Conservation (phyloP, 1,139 yeast species). For the Nakaseomyces sp. region DNA sequence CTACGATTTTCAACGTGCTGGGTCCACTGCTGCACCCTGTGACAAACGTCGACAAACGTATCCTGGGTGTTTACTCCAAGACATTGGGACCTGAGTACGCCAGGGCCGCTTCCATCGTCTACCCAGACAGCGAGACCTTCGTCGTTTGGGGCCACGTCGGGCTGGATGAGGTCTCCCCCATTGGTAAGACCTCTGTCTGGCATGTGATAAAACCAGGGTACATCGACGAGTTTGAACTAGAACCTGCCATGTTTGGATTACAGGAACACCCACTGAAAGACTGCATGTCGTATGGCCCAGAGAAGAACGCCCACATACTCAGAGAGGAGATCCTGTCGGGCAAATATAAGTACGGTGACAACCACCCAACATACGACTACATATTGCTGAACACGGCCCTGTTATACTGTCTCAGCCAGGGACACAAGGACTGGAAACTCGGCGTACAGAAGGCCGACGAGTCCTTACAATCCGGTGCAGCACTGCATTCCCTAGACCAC, state of each 20-base stretch:
- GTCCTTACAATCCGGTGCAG: slow-evolving; percentile 59
- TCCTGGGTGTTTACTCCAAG: slow-evolving; percentile 82
- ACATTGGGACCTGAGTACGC: slow-evolving; percentile 77
- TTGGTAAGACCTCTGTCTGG: slow-evolving; percentile 79
- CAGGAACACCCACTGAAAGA: slow-evolving; percentile 58
- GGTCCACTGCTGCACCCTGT: slow-evolving; percentile 94
- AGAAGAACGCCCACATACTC: slow-evolving; percentile 64
- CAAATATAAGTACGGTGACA: slow-evolving; percentile 37
- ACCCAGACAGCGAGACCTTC: slow-evolving; percentile 44
- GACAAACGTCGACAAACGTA: slow-evolving; percentile 50
- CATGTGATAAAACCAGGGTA: slow-evolving; percentile 26
- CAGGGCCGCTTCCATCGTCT: slow-evolving; percentile 50
- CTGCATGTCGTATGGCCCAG: slow-evolving; percentile 81
- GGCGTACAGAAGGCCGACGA: slow-evolving; percentile 71
- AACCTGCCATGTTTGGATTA: slow-evolving; percentile 71
- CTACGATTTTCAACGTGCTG: slow-evolving; percentile 84
- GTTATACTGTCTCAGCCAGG: slow-evolving; percentile 68
- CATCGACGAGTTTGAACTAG: slow-evolving; percentile 35
- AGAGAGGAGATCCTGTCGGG: slow-evolving; percentile 46
- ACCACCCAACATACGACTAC: slow-evolving; percentile 72
- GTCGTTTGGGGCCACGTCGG: slow-evolving; percentile 91
- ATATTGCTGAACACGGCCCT: slow-evolving; percentile 84
- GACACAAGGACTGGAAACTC: slow-evolving; percentile 55
- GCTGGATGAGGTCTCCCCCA: slow-evolving; percentile 86
- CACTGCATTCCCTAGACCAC: slow-evolving; percentile 47